Percentiles rank a stretch among this genome's conserved stretches.
phyloP scores from a whole-genome alignment of 2,329 filamentous ascomycete species.

The Alternaria alternata region DNA sequence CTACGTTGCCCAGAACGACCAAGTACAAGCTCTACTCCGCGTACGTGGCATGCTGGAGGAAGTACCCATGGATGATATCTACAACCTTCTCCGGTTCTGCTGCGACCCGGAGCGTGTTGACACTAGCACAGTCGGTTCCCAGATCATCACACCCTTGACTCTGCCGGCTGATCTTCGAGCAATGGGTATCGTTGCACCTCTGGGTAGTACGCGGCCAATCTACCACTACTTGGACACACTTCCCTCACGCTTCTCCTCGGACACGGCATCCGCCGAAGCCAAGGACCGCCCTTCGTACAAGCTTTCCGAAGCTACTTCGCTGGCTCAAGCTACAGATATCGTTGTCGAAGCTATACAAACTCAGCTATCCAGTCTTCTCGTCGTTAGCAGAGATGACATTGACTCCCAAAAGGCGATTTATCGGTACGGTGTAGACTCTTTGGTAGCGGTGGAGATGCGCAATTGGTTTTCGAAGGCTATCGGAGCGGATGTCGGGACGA shows the following conservation, averaged over 20 bases:
- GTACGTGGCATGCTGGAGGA: conserved; percentile 21
- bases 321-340: conserved; percentile 17
- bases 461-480: conserved; percentile 30
- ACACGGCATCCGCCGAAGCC: conserved; percentile 3
- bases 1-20: conserved; percentile 23
- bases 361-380: conserved; percentile 21
- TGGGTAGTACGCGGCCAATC: conserved; percentile 23
- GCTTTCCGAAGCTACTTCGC: conserved; percentile 10
- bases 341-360: conserved; percentile 22
- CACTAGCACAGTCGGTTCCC: conserved; percentile 7
- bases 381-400: conserved; percentile 28
- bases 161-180: conserved; percentile 26
- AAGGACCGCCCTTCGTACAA: conserved; percentile 17
- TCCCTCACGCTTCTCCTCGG: conserved; percentile 12
- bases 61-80: conserved; percentile 27
- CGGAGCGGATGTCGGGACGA: conserved; percentile 18
- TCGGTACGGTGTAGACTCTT: conserved; percentile 37
- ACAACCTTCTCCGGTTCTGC: conserved; percentile 27
- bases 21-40: conserved; percentile 17
- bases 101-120: conserved; percentile 21
- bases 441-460: conserved; percentile 36
- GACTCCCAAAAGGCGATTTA: conserved; percentile 31
- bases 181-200: conserved; percentile 24
- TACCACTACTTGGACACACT: conserved; percentile 19
- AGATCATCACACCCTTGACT: conserved; percentile 29